A percentile compares a stretch with the other conserved stretches of the same genome.
Conservation (phyloP, 1,284 basidiomycete species). For the Cutaneotrichosporon arboriforme region DNA sequence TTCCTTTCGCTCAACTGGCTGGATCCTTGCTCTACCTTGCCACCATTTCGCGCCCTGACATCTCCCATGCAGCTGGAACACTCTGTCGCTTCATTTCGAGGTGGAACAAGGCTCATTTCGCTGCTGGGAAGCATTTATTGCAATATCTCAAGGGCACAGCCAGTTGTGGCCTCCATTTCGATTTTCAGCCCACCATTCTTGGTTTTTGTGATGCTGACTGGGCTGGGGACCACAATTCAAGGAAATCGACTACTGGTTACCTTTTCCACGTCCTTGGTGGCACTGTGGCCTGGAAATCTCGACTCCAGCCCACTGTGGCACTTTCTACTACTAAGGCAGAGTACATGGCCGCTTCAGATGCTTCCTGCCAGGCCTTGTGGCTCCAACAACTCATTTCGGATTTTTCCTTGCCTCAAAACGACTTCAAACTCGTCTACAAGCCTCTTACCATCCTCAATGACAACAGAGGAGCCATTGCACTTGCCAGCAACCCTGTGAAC, state of each 20-base stretch:
- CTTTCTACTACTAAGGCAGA: constrained; percentile 24
- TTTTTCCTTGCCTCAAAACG: not conserved
- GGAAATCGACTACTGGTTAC: constrained; percentile 30
- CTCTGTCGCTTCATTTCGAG: constrained; percentile 21
- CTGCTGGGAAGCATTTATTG: constrained; percentile 25
- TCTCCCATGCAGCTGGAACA: constrained; percentile 17
- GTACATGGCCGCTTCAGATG: constrained; percentile 18
- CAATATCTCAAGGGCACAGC: constrained; percentile 19
- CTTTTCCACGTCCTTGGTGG: constrained; percentile 21
- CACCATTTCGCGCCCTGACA: constrained; percentile 22
- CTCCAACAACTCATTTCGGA: constrained; percentile 2
- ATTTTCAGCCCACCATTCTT: constrained; percentile 1
- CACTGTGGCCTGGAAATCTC: constrained; percentile 20
- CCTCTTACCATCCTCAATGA: not conserved
- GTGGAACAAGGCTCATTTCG: constrained; percentile 18
- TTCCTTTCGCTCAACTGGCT: constrained; percentile 1
- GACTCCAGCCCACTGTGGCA: constrained; percentile 26
- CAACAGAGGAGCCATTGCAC: not conserved
- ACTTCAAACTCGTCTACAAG: no score
- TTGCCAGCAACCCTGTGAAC: not conserved
- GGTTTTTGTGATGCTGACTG: constrained; percentile 22
- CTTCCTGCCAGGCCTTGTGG: constrained; percentile 11
- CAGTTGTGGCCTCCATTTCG: constrained; percentile 11
- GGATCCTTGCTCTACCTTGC: constrained; percentile 19
- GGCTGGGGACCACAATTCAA: constrained; percentile 18